Base-by-base conservation (phyloP, 179 eudicot genomes). In the Corrigiola litoralis region DNA sequence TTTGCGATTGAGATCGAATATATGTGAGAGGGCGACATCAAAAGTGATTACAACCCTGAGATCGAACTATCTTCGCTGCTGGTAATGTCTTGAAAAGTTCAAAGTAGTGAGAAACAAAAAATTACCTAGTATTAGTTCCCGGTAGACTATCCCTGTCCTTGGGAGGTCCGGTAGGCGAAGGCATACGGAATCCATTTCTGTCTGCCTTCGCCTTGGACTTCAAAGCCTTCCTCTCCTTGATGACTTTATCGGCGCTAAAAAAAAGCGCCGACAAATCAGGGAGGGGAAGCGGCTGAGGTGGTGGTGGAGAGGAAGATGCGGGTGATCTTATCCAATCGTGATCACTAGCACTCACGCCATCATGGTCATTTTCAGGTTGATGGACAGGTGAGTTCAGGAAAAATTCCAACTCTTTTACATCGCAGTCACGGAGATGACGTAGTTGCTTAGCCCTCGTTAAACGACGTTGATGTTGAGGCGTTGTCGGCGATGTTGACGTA, bases 211-310 rank as follows among this genome's bases (percentile, higher is more conserved):
- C 33, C 46, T 36, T 57, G 51, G 21, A 38, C 24, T 68, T 49
- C 16, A 52, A 49, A n/a, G 6, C 27, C 42, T 42, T 51, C 27
- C 61, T 66, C 45, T 45, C 60, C 41, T 34, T 70, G 1, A 63
- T 47, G 10, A 63, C 24, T 45, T 40, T 71, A 45, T 75, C 76
- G 10, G 51, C n/a, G 44, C 55, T 1, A 1, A 53, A 7, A 1
- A 54, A 18, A 0, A 58, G 27, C 50, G 64, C 27, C 42, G 66
- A 62, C 27, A 61, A 50, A 48, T 80, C 88, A 1, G 92, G 92
- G 2, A 83, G 75, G 14, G 96, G 96, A 59, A 89, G 77, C 42
- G 88, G 95, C 20, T 67, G 82, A 6, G 96, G 80, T 44, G 80
- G 81, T 24, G 84, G 86, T 1, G 72, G 53, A 23, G 60, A 60